Evolutionary conservation across 768 basidiomycete genomes (phyloP).

Genomic region (Lentinula boryana): DNA sequence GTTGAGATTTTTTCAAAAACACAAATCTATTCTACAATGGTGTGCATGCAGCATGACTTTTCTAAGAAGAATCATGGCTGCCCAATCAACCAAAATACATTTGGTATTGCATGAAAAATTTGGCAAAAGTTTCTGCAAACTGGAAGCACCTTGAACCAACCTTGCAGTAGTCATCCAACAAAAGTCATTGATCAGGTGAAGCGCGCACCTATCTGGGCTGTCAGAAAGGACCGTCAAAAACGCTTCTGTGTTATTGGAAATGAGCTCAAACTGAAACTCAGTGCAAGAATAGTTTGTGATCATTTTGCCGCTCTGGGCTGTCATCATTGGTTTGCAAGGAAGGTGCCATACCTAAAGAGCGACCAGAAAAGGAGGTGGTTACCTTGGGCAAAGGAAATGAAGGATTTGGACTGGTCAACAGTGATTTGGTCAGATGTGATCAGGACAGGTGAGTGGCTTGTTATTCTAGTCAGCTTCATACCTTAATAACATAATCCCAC

Average conservation of each 20-base stretch:
- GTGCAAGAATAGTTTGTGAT: conserved; percentile 6
- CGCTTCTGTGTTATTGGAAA: conserved; percentile 12
- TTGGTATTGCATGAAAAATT: neutral
- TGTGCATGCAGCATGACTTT: neutral
- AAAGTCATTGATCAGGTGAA: conserved; percentile 2
- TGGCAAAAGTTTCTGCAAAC: conserved; percentile 3
- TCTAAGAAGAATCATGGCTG: neutral
- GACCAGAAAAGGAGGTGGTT: conserved; percentile 8
- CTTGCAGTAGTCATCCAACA: conserved; percentile 4
- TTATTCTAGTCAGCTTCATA: no score
- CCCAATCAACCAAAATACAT: neutral
- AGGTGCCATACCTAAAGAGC: conserved; percentile 9
- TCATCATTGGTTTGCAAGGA: conserved; percentile 10
- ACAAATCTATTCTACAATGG: neutral
- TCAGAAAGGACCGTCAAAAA: conserved; percentile 1
- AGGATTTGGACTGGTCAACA: conserved; percentile 5
- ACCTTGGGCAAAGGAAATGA: conserved; percentile 8
- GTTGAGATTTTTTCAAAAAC: no score
- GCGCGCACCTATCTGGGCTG: neutral
- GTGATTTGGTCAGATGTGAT: conserved; percentile 11
- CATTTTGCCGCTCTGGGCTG: conserved; percentile 6
- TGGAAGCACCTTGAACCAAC: neutral
- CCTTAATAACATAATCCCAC: no score
- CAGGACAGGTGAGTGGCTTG: no score
- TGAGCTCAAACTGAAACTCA: conserved; percentile 6